phyloP scores from a whole-genome alignment of 495 filamentous ascomycete genomes.

The Xylaria bambusicola region DNA sequence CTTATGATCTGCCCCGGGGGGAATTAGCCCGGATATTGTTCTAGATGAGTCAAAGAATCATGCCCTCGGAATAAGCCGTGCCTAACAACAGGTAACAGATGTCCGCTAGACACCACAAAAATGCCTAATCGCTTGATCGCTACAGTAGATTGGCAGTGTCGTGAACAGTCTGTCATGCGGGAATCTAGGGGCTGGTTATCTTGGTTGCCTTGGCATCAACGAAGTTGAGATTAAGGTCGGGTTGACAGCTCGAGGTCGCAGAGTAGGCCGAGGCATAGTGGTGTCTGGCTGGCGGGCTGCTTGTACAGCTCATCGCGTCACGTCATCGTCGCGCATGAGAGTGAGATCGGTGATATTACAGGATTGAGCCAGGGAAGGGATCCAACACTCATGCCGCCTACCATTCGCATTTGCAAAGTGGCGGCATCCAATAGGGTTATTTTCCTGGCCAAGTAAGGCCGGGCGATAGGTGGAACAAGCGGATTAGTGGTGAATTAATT shows the following conservation, averaged over 20 bases:
- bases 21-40: slow-evolving; percentile 37
- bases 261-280: slow-evolving; percentile 1
- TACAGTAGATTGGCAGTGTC: neutral
- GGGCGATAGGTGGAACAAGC: neutral
- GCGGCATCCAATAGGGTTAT: neutral
- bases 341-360: neutral
- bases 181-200: neutral
- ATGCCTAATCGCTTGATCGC: neutral
- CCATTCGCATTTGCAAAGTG: neutral
- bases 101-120: slow-evolving; percentile 4
- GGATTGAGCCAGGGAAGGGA: neutral
- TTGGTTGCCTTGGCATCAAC: neutral
- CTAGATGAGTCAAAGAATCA: slow-evolving; percentile 28
- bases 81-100: slow-evolving; percentile 26
- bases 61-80: slow-evolving; percentile 29
- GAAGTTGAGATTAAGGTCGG: neutral
- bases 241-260: too few species aligned
- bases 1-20: slow-evolving; percentile 29
- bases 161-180: neutral
- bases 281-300: slow-evolving; percentile 10
- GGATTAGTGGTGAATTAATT: slow-evolving; percentile 2
- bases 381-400: neutral
- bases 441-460: neutral
- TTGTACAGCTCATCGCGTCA: neutral
- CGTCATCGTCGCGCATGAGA: slow-evolving; percentile 9